Evolutionary conservation across 1,284 basidiomycete genomes (phyloP), one percentile per base, ranked within the genome.

Genomic region (Polyporus tsugae): DNA sequence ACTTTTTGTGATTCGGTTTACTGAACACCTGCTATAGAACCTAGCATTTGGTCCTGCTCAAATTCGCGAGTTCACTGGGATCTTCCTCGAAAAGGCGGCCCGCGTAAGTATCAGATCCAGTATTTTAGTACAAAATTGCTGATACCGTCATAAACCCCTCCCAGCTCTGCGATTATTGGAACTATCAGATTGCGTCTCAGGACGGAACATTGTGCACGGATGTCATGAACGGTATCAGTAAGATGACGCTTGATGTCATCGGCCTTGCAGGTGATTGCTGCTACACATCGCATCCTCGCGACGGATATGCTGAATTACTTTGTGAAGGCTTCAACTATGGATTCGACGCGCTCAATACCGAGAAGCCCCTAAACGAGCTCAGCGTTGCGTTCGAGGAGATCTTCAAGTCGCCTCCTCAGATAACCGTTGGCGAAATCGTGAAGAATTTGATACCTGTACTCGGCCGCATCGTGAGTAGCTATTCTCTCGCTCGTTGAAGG

Each of bases 11-110:
- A 13, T 25, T 7, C 5, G 17, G 33, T 1, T 13, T 6, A 15
- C 33, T 62, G n/a, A 52, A 33, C 13, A 17, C n/a, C 29, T 19
- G 25, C 19, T 33, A 5, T 35, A 78, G 88, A 90, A 89, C 70
- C 88, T 88, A 17, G 88, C 87, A 0, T 90, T 91, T 65, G 86
- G 87, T 6, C 81, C 83, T 0, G 76, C 82, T 0, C 86, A 89
- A 68, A 82, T 90, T 36, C 81, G 88, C 1, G 85, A 85, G 52
- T 75, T 90, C 0, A 89, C 86, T 0, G 79, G 80, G n/a, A 82
- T 89, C 35, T 90, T 91, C 70, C 70, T 87, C 1, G 80, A 84
- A 1, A 89, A 89, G 75, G 77, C 89, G 0, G 70, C 80, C 0
- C 78, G 85, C 72, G 89, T 88, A 52, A 7, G 52, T 42, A 41